phyloP scores from a whole-genome alignment of 345 rosid genomes.

The Populus pruinosa region DNA sequence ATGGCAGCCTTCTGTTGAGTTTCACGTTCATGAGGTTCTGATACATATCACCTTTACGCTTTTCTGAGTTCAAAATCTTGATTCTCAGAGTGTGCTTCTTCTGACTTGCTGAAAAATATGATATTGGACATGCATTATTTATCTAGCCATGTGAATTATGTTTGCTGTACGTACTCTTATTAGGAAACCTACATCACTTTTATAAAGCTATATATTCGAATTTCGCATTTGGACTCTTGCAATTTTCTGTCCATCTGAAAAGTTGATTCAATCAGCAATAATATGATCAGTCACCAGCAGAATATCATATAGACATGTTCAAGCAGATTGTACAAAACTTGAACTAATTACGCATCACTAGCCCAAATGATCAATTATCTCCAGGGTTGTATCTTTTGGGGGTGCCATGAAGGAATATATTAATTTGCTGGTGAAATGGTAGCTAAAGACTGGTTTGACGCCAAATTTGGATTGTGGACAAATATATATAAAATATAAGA shows the following conservation, averaged over 20 bases:
- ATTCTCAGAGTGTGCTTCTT: background rate
- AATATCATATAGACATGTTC: no score
- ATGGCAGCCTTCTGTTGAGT: slow-evolving; percentile 27
- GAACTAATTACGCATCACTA: no score
- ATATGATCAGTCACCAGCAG: no score
- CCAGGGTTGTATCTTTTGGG: background rate
- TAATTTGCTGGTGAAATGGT: background rate
- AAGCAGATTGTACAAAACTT: no score
- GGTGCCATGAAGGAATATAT: background rate
- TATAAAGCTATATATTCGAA: background rate
- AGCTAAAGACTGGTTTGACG: background rate
- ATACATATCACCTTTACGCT: background rate
- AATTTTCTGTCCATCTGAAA: no score
- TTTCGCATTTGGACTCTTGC: no score
- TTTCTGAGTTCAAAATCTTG: background rate
- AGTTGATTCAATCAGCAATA: no score
- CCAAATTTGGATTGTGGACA: background rate
- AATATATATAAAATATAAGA: background rate
- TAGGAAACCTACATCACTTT: background rate
- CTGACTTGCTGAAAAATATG: background rate
- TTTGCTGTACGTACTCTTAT: background rate
- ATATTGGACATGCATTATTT: background rate
- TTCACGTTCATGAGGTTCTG: slow-evolving; percentile 3
- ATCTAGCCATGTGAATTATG: background rate
- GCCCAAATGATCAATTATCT: no score